phyloP scores from a whole-genome alignment of 768 basidiomycete species.

The Tubosaeta brunneosetosa region DNA sequence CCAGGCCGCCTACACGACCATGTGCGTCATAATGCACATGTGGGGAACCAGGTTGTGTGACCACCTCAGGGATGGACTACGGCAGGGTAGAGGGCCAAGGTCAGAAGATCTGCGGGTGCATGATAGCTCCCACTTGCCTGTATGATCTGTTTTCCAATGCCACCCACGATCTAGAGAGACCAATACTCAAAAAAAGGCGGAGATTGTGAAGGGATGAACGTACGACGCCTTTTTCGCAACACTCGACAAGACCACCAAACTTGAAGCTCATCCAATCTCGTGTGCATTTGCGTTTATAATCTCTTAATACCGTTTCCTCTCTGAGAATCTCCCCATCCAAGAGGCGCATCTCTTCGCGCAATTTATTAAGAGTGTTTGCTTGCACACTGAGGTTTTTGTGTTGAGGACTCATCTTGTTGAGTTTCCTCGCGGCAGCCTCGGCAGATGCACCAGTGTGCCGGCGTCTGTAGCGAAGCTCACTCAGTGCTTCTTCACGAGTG shows the following conservation, averaged over 20 bases:
- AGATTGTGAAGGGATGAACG: constrained; percentile 13
- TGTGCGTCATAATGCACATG: constrained; percentile 70
- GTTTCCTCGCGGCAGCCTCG: constrained; percentile 81
- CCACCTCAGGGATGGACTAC: constrained; percentile 77
- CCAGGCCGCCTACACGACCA: constrained; percentile 52
- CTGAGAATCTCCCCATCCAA: constrained; percentile 81
- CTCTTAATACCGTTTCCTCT: constrained; percentile 75
- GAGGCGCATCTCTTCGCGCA: constrained; percentile 70
- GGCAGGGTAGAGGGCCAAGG: neutral
- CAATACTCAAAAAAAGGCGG: neutral
- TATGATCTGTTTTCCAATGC: constrained; percentile 44
- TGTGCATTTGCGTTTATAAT: constrained; percentile 73
- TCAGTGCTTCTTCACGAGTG: constrained; percentile 77
- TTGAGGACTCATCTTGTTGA: constrained; percentile 85
- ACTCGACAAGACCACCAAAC: constrained; percentile 83
- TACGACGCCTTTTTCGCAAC: constrained; percentile 72
- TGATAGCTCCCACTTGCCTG: constrained; percentile 27
- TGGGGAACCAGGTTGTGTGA: constrained; percentile 73
- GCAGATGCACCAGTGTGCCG: constrained; percentile 64
- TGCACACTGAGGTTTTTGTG: constrained; percentile 78
- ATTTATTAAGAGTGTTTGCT: constrained; percentile 61
- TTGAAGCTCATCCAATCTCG: constrained; percentile 75
- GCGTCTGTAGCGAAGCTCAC: constrained; percentile 68
- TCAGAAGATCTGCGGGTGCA: neutral
- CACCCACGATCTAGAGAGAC: constrained; percentile 40